phyloP scores from a whole-genome alignment of 2,329 filamentous ascomycete genomes.

The Talaromyces atroroseus region DNA sequence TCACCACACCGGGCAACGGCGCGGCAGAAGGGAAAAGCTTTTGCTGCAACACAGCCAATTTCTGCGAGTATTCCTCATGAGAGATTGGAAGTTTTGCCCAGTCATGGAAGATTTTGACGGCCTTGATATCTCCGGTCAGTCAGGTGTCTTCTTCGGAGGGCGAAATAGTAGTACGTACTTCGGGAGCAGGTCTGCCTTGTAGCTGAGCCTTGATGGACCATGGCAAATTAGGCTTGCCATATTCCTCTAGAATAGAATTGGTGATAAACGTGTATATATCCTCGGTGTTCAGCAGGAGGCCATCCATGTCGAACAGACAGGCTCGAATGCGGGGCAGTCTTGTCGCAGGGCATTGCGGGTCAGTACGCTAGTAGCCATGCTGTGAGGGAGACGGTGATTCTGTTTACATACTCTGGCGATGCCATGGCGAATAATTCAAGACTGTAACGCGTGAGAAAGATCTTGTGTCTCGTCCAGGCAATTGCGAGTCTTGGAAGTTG shows the following conservation, averaged over 20 bases:
- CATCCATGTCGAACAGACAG: slow-evolving; percentile 98
- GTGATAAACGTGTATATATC: slow-evolving; percentile 80
- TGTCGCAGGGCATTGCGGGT: not conserved
- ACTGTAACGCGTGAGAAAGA: not conserved
- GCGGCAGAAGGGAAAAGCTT: slow-evolving; percentile 68
- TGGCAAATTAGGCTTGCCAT: slow-evolving; percentile 68
- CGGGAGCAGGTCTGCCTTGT: slow-evolving; percentile 59
- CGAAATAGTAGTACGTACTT: slow-evolving; percentile 31
- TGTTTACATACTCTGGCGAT: slow-evolving; percentile 8
- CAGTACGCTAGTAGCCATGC: not conserved
- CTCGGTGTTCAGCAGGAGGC: slow-evolving; percentile 88
- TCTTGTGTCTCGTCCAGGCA: not conserved
- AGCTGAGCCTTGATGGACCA: slow-evolving; percentile 93
- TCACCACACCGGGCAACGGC: slow-evolving; percentile 71
- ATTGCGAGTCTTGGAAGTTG: not conserved
- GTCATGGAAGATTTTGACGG: slow-evolving; percentile 60
- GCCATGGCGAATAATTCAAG: not conserved
- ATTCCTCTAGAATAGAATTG: slow-evolving; percentile 73
- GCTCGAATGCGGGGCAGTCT: slow-evolving; percentile 74
- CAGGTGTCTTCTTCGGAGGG: not conserved
- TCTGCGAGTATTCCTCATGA: slow-evolving; percentile 58
- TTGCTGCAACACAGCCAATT: slow-evolving; percentile 60
- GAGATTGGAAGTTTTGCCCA: slow-evolving; percentile 84
- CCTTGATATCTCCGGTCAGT: slow-evolving; percentile 30
- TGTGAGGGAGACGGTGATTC: not conserved